These are phyloP conservation scores for Acer negundo DNA, from an alignment of 345 rosid genomes.

Conservation along the genomic window DNA sequence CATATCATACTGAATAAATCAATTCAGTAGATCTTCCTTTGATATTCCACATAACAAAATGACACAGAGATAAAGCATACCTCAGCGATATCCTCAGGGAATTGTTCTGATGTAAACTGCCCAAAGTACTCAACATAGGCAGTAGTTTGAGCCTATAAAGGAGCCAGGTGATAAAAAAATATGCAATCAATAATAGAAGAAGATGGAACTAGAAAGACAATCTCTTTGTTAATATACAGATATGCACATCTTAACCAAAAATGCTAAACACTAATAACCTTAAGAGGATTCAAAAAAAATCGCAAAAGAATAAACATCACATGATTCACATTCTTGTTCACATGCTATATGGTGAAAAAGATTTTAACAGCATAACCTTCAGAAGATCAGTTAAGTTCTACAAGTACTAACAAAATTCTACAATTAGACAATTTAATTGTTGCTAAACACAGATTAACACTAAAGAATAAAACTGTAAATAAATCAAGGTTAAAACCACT, in stretches of 20 bases:
- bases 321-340: background rate
- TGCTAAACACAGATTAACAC: background rate
- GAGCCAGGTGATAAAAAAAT: slow-evolving; percentile 1
- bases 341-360: background rate
- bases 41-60: background rate
- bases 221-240: too few relatives aligned
- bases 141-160: slow-evolving; percentile 74
- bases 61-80: slow-evolving; percentile 35
- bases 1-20: background rate
- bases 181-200: slow-evolving; percentile 10
- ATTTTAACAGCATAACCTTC: background rate
- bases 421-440: background rate
- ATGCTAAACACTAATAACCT: background rate
- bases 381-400: background rate
- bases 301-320: background rate
- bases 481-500: background rate
- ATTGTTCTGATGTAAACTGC: slow-evolving; percentile 89
- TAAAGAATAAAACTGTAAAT: too few relatives aligned
- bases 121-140: slow-evolving; percentile 95
- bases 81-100: slow-evolving; percentile 95
- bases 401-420: background rate
- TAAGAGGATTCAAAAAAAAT: background rate
- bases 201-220: slow-evolving; percentile 3
- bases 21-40: background rate
- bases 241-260: slow-evolving; percentile 11